Evolutionary conservation across 139 green algal genomes (phyloP), one percentile per base, ranked within the genome.

Genomic region (Chlamydomonas eustigma): DNA sequence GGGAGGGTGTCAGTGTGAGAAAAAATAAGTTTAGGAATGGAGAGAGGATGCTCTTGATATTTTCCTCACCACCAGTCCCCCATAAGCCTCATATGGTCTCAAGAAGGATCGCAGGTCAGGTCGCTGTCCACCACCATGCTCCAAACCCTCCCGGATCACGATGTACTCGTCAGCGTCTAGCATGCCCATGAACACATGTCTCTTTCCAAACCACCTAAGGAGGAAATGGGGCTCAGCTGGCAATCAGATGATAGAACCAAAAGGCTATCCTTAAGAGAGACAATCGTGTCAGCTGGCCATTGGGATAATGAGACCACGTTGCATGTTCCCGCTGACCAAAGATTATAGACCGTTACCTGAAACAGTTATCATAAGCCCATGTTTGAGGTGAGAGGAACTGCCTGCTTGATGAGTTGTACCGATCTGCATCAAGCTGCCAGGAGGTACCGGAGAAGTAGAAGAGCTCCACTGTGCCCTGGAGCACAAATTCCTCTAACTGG

Each of bases 351-450:
- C n/a, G n/a, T n/a, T n/a, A n/a, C 71, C 50, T 68, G 44, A 76
- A 76, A 33, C 28, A 67, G 50, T 69, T 68, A 50, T 76, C 71
- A 67, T 76, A 76, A 3, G 71, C 71, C 71, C 71, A 76, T 6
- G 30, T 39, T 50, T 76, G 71, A 25, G 71, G 71, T 3, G 44
- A 69, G 3, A 68, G n/a, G 31, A 76, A 76, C 44, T 76, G 44
- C 30, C 71, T 58, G n/a, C 8, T 38, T 30, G 68, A 6, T 44
- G 65, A 73, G 4, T 73, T 25, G 65, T 73, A 39, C 33, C n/a
- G 8, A 39, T 32, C 8, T 31, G 32, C 68, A 63, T 75, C 68
- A 8, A 12, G 4, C 38, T 58, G 37, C 68, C 68, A 75, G 3
- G 22, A 18, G 12, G 33, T 63, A 4, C 68, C 68, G n/a, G 25